These are phyloP conservation scores for Mortierella sp. DNA, from an alignment of 371 early-diverging fungal genomes.

Conservation along the genomic window DNA sequence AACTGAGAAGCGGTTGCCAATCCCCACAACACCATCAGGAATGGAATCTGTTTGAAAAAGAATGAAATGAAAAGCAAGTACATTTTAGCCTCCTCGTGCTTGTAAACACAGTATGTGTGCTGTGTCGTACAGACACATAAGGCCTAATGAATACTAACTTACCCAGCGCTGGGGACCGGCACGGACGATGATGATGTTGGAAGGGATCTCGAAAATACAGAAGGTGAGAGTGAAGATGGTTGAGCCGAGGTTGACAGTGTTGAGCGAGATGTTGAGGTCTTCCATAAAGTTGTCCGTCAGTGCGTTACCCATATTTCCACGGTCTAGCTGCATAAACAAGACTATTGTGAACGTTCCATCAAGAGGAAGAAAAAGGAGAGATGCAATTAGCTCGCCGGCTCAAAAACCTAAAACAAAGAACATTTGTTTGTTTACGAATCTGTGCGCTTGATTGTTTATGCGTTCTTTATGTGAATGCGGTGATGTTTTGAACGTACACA, in stretches of 20 bases:
- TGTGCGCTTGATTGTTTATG: not conserved
- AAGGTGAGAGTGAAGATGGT: conserved; percentile 59
- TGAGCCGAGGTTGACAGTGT: conserved; percentile 59
- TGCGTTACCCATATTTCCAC: conserved; percentile 60
- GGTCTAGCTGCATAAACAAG: conserved; percentile 59
- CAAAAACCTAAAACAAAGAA: not conserved
- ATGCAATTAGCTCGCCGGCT: not conserved
- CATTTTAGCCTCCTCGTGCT: no score
- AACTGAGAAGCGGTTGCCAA: conserved; percentile 64
- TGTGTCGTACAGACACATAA: no score
- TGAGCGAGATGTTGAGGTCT: conserved; percentile 58
- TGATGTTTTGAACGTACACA: conserved; percentile 29
- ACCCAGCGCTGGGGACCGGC: conserved; percentile 67
- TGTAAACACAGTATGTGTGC: no score
- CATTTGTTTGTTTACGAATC: not conserved
- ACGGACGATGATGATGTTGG: conserved; percentile 65
- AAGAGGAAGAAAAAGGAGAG: not conserved
- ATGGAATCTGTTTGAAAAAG: conserved; percentile 56
- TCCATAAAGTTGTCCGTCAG: conserved; percentile 60
- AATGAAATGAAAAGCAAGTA: no score
- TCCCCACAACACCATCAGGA: conserved; percentile 75
- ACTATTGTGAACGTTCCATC: conserved; percentile 11
- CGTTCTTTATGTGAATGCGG: not conserved
- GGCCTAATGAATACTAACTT: no score
- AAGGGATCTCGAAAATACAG: conserved; percentile 60